Conservation (phyloP, 495 filamentous ascomycete genomes). For the Trichoderma virens region DNA sequence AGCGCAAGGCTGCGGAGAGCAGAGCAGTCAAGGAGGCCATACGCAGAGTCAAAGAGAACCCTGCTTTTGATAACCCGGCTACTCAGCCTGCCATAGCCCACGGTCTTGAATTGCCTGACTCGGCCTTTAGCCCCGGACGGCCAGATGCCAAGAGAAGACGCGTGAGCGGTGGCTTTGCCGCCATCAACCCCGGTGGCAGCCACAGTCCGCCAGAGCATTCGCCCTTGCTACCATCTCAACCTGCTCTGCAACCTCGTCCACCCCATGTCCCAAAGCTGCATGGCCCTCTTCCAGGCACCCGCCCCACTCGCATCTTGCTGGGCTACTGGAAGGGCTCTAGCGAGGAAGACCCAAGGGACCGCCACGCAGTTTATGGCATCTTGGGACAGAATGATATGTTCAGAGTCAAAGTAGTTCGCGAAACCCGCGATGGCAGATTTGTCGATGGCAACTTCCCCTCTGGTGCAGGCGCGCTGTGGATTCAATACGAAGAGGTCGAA, state of each 20-base stretch:
- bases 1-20: constrained; percentile 21
- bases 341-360: constrained; percentile 27
- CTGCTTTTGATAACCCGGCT: constrained; percentile 22
- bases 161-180: constrained; percentile 14
- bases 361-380: constrained; percentile 46
- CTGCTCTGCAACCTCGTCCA: constrained; percentile 13
- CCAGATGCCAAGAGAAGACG: constrained; percentile 33
- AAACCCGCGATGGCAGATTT: constrained; percentile 42
- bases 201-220: constrained; percentile 11
- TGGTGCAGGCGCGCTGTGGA: constrained; percentile 47
- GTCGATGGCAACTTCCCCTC: constrained; percentile 41
- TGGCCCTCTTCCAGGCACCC: constrained; percentile 24
- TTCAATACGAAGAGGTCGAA: constrained; percentile 45
- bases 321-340: constrained; percentile 43
- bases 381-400: constrained; percentile 47
- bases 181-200: constrained; percentile 13
- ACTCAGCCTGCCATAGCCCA: constrained; percentile 32
- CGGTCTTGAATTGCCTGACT: constrained; percentile 33
- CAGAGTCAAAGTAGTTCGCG: constrained; percentile 41
- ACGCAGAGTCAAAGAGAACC: constrained; percentile 15
- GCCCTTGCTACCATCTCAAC: neutral
- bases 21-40: constrained; percentile 34
- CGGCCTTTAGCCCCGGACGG: constrained; percentile 18
- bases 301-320: constrained; percentile 40
- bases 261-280: constrained; percentile 16